A percentile compares a stretch with the other conserved stretches of the same genome.
Conservation (phyloP, 176 grass and related monocot species). For the Lolium rigidum region DNA sequence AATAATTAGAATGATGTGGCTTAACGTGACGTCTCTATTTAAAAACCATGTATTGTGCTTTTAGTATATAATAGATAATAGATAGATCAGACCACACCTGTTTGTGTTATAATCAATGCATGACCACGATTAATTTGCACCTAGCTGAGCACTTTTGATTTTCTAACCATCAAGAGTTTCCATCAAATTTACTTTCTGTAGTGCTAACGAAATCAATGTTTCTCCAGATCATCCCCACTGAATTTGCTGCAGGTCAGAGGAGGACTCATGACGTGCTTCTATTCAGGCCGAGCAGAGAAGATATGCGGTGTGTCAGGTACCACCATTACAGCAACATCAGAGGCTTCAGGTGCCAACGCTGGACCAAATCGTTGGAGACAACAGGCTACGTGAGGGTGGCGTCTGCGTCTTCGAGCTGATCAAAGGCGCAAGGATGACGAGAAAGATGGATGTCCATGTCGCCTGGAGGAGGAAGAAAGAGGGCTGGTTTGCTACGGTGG, state of each 20-base stretch:
- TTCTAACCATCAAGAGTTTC: no score
- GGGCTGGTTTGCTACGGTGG: background rate
- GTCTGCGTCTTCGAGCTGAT: slow-evolving; percentile 55
- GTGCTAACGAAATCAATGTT: background rate
- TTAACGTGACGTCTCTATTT: no score
- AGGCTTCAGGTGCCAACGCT: background rate
- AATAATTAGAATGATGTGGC: no score
- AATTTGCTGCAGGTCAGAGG: slow-evolving; percentile 31
- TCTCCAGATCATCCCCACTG: slow-evolving; percentile 32
- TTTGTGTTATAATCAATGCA: no score
- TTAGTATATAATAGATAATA: no score
- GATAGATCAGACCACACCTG: no score
- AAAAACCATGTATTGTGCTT: no score
- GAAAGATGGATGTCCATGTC: slow-evolving; percentile 38
- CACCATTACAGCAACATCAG: background rate
- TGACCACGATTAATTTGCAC: no score
- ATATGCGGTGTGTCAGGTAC: slow-evolving; percentile 32
- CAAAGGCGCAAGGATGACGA: slow-evolving; percentile 1
- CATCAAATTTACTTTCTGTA: background rate
- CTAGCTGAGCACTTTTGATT: no score
- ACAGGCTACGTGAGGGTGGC: slow-evolving; percentile 26
- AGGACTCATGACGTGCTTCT: background rate
- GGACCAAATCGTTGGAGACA: slow-evolving; percentile 25
- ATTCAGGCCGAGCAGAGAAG: slow-evolving; percentile 3
- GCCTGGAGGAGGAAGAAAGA: slow-evolving; percentile 4